A percentile compares a stretch with the other conserved stretches of the same genome.
These are phyloP conservation scores for Suillus subluteus DNA, from an alignment of 768 basidiomycete genomes.

Conservation along the genomic window DNA sequence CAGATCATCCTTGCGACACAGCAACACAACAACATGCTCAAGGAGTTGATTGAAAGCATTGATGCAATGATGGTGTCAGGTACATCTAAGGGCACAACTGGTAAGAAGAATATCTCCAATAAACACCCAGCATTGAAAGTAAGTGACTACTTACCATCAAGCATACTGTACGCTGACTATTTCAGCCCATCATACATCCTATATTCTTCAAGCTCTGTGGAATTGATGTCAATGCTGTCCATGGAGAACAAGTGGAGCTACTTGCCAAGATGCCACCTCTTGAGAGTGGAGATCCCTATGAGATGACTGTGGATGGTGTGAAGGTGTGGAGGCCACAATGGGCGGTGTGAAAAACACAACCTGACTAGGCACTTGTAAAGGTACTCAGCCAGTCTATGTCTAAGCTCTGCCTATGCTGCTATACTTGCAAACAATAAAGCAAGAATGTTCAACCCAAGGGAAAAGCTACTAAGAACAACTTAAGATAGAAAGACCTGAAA, in stretches of 20 bases:
- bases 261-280: background rate
- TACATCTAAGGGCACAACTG: background rate
- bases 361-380: too few relatives aligned
- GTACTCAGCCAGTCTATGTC: too few relatives aligned
- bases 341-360: too few relatives aligned
- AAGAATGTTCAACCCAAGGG: too few relatives aligned
- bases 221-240: background rate
- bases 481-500: too few relatives aligned
- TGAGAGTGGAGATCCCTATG: background rate
- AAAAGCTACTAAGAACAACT: too few relatives aligned
- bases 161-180: background rate
- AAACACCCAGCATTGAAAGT: slow-evolving; percentile 4
- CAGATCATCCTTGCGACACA: too few relatives aligned
- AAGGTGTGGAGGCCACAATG: background rate
- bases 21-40: too few relatives aligned
- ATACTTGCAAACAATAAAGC: too few relatives aligned
- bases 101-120: slow-evolving; percentile 3
- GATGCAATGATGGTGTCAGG: too few relatives aligned
- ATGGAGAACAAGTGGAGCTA: background rate
- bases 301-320: background rate
- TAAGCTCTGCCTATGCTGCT: too few relatives aligned
- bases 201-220: slow-evolving; percentile 4
- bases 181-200: background rate
- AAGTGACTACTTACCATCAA: background rate
- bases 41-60: too few relatives aligned